These are phyloP conservation scores for Pseudocercospora fuligena DNA, from an alignment of 2,329 filamentous ascomycete species.

Conservation along the genomic window DNA sequence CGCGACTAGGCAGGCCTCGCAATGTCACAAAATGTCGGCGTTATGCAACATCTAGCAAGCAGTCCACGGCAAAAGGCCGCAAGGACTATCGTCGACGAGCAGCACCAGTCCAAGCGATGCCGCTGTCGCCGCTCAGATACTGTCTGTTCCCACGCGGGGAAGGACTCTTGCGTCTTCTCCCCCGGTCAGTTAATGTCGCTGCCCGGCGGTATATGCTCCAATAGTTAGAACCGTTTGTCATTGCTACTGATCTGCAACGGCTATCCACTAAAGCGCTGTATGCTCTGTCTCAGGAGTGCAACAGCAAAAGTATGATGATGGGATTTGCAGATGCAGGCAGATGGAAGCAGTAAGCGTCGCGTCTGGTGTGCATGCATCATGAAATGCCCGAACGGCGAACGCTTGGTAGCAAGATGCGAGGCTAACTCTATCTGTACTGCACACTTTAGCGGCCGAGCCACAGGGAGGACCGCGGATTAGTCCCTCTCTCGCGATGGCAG, in stretches of 20 bases:
- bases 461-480: not conserved
- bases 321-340: constrained; percentile 1
- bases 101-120: not conserved
- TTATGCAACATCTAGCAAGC: not conserved
- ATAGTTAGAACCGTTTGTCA: constrained; percentile 1
- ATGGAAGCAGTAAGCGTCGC: not conserved
- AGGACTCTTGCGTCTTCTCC: not conserved
- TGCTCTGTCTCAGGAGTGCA: constrained; percentile 9
- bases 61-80: not conserved
- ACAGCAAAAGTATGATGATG: constrained; percentile 3
- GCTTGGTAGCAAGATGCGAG: not conserved
- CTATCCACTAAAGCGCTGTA: not conserved
- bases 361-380: constrained; percentile 1
- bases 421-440: constrained; percentile 6
- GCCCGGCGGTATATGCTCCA: not conserved
- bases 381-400: not conserved
- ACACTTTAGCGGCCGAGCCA: not conserved
- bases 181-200: not conserved
- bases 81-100: not conserved
- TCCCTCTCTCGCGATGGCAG: not conserved
- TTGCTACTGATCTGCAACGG: constrained; percentile 5
- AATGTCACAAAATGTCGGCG: not conserved
- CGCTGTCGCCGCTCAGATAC: not conserved
- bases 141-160: constrained; percentile 3
- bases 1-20: constrained; percentile 1